These are phyloP conservation scores for Phoenix roebelenii DNA, from an alignment of 176 grass and related monocot species.

Conservation along the genomic window DNA sequence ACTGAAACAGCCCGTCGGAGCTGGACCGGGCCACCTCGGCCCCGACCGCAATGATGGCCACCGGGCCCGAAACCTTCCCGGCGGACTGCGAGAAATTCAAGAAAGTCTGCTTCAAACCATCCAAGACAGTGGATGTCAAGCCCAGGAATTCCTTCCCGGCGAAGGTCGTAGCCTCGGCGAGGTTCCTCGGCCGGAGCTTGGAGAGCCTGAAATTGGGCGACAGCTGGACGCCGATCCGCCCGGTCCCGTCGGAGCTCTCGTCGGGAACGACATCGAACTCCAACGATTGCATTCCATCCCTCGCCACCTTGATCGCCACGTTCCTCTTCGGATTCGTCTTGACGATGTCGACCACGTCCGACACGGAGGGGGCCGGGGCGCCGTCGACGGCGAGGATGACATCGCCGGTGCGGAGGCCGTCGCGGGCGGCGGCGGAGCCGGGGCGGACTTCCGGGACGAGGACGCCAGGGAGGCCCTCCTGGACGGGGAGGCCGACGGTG, in stretches of 20 bases:
- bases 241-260: constrained; percentile 48
- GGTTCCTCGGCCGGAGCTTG: constrained; percentile 38
- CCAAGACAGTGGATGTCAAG: constrained; percentile 43
- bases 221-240: constrained; percentile 74
- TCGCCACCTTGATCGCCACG: constrained; percentile 47
- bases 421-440: constrained; percentile 53
- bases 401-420: constrained; percentile 62
- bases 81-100: constrained; percentile 81
- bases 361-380: constrained; percentile 48
- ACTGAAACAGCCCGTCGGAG: constrained; percentile 67
- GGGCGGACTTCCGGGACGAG: constrained; percentile 72
- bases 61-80: constrained; percentile 72
- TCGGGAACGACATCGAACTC: constrained; percentile 67
- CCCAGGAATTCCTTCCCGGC: constrained; percentile 54
- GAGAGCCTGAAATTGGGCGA: constrained; percentile 56
- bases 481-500: constrained; percentile 75
- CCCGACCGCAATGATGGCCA: constrained; percentile 84
- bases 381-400: constrained; percentile 52
- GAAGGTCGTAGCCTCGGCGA: constrained; percentile 42
- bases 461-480: constrained; percentile 57
- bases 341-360: constrained; percentile 56
- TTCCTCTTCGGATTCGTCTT: constrained; percentile 57
- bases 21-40: constrained; percentile 77
- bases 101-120: constrained; percentile 75
- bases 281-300: constrained; percentile 5